These are phyloP conservation scores for Parastagonospora nodorum DNA, from an alignment of 2,329 filamentous ascomycete species.

Conservation along the genomic window DNA sequence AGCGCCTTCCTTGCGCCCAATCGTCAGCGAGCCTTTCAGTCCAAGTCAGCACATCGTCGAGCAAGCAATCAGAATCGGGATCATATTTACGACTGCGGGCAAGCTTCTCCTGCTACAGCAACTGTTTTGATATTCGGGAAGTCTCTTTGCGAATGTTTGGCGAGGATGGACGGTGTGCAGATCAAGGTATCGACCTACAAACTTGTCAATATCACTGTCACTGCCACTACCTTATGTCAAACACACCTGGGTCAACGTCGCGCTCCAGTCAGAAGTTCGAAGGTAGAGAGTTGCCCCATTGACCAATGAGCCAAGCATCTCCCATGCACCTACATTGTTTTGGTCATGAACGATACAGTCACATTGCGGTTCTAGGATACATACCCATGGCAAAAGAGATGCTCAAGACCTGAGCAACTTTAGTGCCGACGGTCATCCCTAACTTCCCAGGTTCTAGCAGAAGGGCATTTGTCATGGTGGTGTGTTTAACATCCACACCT, in stretches of 20 bases:
- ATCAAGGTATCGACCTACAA: constrained; percentile 49
- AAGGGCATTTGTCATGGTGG: constrained; percentile 61
- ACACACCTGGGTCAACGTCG: constrained; percentile 55
- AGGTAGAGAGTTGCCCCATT: constrained; percentile 63
- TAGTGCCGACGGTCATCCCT: constrained; percentile 56
- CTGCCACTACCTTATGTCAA: too few species aligned
- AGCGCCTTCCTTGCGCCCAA: constrained; percentile 55
- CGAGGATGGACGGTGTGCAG: constrained; percentile 58
- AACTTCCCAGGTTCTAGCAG: constrained; percentile 58
- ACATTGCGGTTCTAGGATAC: too few species aligned
- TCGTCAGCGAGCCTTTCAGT: constrained; percentile 55
- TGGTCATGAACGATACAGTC: not conserved
- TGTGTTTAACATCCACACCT: constrained; percentile 63
- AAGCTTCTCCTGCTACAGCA: constrained; percentile 62
- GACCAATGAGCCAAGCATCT: constrained; percentile 61
- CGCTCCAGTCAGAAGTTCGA: constrained; percentile 57
- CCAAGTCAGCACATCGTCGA: not conserved
- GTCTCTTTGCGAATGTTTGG: constrained; percentile 53
- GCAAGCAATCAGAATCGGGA: not conserved
- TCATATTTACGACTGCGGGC: constrained; percentile 48
- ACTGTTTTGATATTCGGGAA: constrained; percentile 60
- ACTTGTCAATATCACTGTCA: too few species aligned
- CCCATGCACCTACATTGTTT: constrained; percentile 59
- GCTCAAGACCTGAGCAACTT: constrained; percentile 62
- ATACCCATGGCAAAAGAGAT: constrained; percentile 67